A percentile compares a stretch with the other conserved stretches of the same genome.
phyloP scores from a whole-genome alignment of 1,139 yeast species.

The Yamadazyma conglobata region DNA sequence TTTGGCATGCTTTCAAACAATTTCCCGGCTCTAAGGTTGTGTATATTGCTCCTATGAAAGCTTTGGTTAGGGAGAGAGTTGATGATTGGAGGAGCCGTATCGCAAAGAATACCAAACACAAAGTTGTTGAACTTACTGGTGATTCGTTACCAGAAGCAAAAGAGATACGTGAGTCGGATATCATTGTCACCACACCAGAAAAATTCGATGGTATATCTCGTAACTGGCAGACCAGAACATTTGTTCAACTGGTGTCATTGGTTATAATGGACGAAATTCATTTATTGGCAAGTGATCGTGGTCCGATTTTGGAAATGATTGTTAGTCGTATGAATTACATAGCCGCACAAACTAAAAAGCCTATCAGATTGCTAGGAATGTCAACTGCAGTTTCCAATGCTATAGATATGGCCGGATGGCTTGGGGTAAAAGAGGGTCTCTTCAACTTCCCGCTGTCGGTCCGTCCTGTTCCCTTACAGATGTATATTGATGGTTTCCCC shows the following conservation, averaged over 20 bases:
- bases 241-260: constrained; percentile 85
- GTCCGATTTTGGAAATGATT: constrained; percentile 97
- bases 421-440: constrained; percentile 83
- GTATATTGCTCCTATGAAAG: constrained; percentile 99
- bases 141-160: constrained; percentile 89
- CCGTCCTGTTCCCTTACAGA: constrained; percentile 95
- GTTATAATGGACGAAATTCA: constrained; percentile 99
- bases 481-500: constrained; percentile 97
- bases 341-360: constrained; percentile 68
- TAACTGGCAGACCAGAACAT: constrained; percentile 94
- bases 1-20: constrained; percentile 89
- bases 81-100: constrained; percentile 87
- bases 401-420: constrained; percentile 97
- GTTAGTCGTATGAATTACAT: constrained; percentile 97
- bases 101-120: constrained; percentile 56
- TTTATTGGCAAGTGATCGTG: constrained; percentile 93
- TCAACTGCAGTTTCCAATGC: constrained; percentile 98
- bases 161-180: constrained; percentile 85
- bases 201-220: constrained; percentile 98
- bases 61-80: constrained; percentile 92
- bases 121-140: constrained; percentile 91
- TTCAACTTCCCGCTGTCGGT: constrained; percentile 95
- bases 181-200: constrained; percentile 95
- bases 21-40: constrained; percentile 83
- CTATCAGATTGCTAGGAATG: constrained; percentile 84